Base-by-base conservation (phyloP, 352 stramenopile genomes). In the Pythium insidiosum region DNA sequence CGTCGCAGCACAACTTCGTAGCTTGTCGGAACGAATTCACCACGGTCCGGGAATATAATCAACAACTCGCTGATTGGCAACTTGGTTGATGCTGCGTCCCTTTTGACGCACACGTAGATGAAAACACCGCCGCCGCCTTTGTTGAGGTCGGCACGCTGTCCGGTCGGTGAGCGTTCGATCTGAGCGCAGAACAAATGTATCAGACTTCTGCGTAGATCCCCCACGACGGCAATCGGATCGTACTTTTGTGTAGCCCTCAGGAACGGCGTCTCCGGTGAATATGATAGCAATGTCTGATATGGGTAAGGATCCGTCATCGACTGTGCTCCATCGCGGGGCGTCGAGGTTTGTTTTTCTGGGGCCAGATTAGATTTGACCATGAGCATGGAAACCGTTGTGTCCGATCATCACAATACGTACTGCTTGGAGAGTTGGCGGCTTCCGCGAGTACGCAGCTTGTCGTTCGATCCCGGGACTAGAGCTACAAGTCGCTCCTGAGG, bases 281-380 rank as follows among this genome's bases (percentile, higher is more conserved):
- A 90, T 88, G 36, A 88, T 78, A 1, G 64, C 67, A 18, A 94
- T 50, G 34, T 94, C 75, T 0, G 62, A 84, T 28, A 90, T 82
- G 9, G 78, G 64, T 16, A 43, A 34, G 40, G 43, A 25, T 12
- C 9, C 6, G 10, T 83, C 58, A 3, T 84, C 66, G 5, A 33
- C 55, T 6, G 83, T 61, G 42, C 75, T 76, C 76, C 76, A 86
- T 1, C 66, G 71, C 1, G 59, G 57, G 3, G 43, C 34, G 10
- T 62, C 55, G 15, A 26, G 19, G 1, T 46, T 34, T 5, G 35
- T 39, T 26, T 25, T 24, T 56, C 49, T 58, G 31, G 21, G 7
- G 29, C 16, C 4, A 51, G 18, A 16, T 24, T 16, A 47, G 20
- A 44, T 20, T 3, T 1, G 25, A 13, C 11, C 18, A 30, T 21